phyloP scores from a whole-genome alignment of 805 yeast species.

The Candida parachauliodes region DNA sequence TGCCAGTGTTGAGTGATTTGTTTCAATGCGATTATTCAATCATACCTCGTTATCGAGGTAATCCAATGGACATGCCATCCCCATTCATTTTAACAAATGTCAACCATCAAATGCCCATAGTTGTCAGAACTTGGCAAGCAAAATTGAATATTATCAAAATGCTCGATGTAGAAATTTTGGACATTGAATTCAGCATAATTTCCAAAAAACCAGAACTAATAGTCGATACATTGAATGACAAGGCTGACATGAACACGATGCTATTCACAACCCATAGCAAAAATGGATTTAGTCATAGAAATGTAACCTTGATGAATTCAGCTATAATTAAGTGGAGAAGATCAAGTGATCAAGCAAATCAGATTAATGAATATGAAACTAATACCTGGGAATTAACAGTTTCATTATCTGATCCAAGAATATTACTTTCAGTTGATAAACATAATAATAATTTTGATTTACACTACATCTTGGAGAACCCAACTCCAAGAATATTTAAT shows the following conservation, averaged over 20 bases:
- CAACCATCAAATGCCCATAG: conserved; percentile 26
- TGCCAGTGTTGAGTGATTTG: conserved; percentile 23
- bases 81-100: conserved; percentile 28
- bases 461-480: conserved; percentile 64
- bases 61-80: conserved; percentile 31
- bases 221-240: conserved; percentile 15
- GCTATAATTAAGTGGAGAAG: conserved; percentile 34
- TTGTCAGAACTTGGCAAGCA: conserved; percentile 29
- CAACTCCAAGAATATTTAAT: conserved; percentile 65
- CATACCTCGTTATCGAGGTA: conserved; percentile 23
- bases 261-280: conserved; percentile 33
- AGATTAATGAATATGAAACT: conserved; percentile 25
- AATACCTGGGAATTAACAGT: conserved; percentile 50
- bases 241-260: conserved; percentile 10
- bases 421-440: conserved; percentile 40
- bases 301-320: conserved; percentile 25
- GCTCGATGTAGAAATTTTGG: conserved; percentile 14
- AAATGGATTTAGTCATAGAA: conserved; percentile 36
- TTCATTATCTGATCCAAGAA: conserved; percentile 70
- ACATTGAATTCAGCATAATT: conserved; percentile 17
- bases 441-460: conserved; percentile 17
- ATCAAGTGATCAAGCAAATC: conserved; percentile 1
- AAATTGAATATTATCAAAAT: conserved; percentile 10
- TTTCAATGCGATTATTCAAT: conserved; percentile 22
- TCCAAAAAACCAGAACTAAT: conserved; percentile 26